phyloP scores from a whole-genome alignment of 2,329 filamentous ascomycete species.

The Nemania diffusa region DNA sequence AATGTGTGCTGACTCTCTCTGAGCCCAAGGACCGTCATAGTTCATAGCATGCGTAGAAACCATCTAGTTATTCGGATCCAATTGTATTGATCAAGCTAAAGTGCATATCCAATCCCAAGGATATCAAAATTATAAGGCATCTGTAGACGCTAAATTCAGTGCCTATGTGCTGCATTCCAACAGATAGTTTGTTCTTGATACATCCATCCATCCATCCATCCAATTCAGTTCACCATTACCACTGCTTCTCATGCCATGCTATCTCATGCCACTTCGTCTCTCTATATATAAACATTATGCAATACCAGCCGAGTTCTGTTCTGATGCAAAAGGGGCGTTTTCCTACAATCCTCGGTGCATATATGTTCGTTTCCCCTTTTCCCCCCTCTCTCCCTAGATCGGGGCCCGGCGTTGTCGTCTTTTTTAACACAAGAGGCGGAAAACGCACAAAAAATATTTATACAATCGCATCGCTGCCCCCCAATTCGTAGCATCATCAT shows the following conservation, averaged over 20 bases:
- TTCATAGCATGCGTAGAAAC: too few species aligned
- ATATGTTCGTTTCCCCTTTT: conserved; percentile 4
- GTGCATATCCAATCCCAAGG: too few species aligned
- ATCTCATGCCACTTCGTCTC: neutral
- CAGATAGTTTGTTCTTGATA: conserved; percentile 11
- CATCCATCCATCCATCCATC: neutral
- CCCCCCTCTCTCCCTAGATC: neutral
- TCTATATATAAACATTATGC: conserved; percentile 28
- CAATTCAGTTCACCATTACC: conserved; percentile 12
- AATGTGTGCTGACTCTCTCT: too few species aligned
- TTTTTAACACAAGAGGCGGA: conserved; percentile 9
- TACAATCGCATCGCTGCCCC: conserved; percentile 14
- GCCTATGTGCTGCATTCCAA: neutral
- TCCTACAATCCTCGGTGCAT: conserved; percentile 20
- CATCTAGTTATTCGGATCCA: too few species aligned
- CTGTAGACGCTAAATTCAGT: conserved; percentile 9
- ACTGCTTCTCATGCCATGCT: neutral
- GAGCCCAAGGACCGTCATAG: too few species aligned
- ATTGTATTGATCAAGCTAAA: too few species aligned
- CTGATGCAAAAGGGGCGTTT: neutral
- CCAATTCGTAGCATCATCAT: conserved; percentile 24
- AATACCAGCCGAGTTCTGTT: conserved; percentile 14
- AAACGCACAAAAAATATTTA: conserved; percentile 5
- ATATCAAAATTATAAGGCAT: too few species aligned
- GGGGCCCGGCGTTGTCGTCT: neutral